Evolutionary conservation across 208 protist genomes (phyloP), one percentile per base, ranked within the genome.

Genomic region (Crithidia mellificae): DNA sequence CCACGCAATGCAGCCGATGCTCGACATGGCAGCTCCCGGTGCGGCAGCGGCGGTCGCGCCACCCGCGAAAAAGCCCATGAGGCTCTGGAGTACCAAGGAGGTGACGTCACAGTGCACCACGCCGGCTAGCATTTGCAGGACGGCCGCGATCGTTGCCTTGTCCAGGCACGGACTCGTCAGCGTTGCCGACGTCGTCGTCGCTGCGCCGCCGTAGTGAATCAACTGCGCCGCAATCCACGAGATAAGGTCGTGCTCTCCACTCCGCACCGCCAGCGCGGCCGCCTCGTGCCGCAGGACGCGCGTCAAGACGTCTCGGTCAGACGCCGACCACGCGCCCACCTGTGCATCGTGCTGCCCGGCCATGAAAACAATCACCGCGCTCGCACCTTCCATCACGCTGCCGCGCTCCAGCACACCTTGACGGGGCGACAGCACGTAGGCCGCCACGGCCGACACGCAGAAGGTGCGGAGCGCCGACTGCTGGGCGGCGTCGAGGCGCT

Each of bases 1-100:
- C 69, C 76, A 81, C n/a, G 76, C 38, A n/a, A 71, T n/a, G 47
- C 76, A 77, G 15, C 66, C 65, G 34, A 81, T 69, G 20, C 38
- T 43, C 30, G 36, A 19, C 20, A 50, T 24, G 22, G 36, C 22
- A 47, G 54, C 11, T 22, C n/a, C 36, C 6, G 34, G 22, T 30
- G 30, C 15, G 5, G 54, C 12, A 46, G 7, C 22, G 7, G 41
- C 34, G 29, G 38, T n/a, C 8, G 44, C 27, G 36, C 30, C 27
- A 43, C 22, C 14, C 25, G 47, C 64, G 11, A 83, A 51, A n/a
- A 74, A 53, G 22, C 55, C 39, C 3, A 8, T 43, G 30, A 83
- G 27, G 9, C 53, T 59, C 8, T 46, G 44, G 22, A 65, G 47
- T 5, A 72, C 49, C 7, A 61, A 24, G 12, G 55, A 46, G 32